These are phyloP conservation scores for Aspergillus neoniger DNA, from an alignment of 2,329 filamentous ascomycete species.

Conservation along the genomic window DNA sequence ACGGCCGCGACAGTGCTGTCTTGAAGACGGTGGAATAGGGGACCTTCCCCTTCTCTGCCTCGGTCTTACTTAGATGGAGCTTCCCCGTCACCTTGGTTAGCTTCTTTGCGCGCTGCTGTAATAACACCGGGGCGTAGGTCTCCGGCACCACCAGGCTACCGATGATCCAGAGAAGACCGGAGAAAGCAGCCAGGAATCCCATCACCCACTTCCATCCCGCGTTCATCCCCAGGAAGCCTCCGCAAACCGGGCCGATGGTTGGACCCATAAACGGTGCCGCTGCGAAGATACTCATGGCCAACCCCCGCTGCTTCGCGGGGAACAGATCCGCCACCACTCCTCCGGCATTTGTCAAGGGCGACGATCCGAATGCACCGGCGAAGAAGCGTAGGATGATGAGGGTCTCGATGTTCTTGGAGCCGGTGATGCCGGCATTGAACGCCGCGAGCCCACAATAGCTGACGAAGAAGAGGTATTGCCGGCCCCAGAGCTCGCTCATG, in stretches of 20 bases:
- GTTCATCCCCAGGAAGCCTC: constrained; percentile 62
- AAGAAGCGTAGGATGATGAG: constrained; percentile 67
- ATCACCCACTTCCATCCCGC: constrained; percentile 68
- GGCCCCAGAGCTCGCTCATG: constrained; percentile 37
- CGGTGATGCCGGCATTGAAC: constrained; percentile 63
- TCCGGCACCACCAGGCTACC: not conserved
- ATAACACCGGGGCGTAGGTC: not conserved
- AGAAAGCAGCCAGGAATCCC: constrained; percentile 62
- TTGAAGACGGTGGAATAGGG: not conserved
- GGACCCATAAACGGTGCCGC: constrained; percentile 67
- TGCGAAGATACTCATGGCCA: constrained; percentile 64
- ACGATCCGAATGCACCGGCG: constrained; percentile 60
- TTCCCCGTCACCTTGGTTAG: not conserved
- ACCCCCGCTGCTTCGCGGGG: constrained; percentile 50
- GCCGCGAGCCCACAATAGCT: constrained; percentile 50
- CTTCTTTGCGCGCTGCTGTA: not conserved
- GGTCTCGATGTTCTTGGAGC: constrained; percentile 49
- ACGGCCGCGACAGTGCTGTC: not conserved
- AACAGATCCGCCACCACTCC: constrained; percentile 63
- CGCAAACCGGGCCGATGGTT: constrained; percentile 62
- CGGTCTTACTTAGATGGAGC: not conserved
- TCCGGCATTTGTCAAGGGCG: constrained; percentile 60
- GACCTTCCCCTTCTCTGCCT: not conserved
- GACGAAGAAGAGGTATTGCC: constrained; percentile 33
- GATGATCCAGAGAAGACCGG: constrained; percentile 54